Evolutionary conservation across 2,329 filamentous ascomycete species (phyloP), one percentile per base, ranked within the genome.

Genomic region (Colletotrichum acutatum): DNA sequence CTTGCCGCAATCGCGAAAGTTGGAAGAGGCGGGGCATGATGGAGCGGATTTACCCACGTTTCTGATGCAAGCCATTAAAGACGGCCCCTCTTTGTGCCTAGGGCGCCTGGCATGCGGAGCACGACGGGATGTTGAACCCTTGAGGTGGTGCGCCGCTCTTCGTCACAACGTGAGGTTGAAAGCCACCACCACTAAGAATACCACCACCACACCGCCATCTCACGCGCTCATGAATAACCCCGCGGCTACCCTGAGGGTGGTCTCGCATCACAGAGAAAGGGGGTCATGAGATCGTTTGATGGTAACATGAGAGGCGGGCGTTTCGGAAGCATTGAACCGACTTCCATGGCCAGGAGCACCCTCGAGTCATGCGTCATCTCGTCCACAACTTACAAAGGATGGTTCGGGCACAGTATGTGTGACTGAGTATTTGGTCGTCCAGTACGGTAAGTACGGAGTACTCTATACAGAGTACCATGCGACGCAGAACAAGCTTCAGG

Each of bases 61-160:
- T 70, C 66, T 72, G 70, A 72, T 66, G 66, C 70, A 72, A 72
- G 70, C 70, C 70, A 72, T 72, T 57, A 70, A 70, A 30, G n/a
- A 26, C 32, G 34, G 66, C 66, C 70, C 70, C 66, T 70, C 60
- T 30, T 22, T 37, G 28, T 56, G 49, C 37, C 65, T 32, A 57
- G 63, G 63, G 62, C 57, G 32, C 30, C 54, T 37, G 42, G 24
- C 59, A 57, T 9, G 37, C 34, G 19, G 59, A 60, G 69, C 60
- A 4, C 42, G 42, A 49, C 16, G 8, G 42, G 7, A 22, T n/a
- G 42, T 49, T 19, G 59, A 64, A 59, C 60, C 30, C 53, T 65
- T 37, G 66, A 49, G 42, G 42, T 4, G 42, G 42, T 22, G 7
- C 42, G 42, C 49, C 37, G 32, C 28, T 57, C 57, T 70, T 52